phyloP scores from a whole-genome alignment of 331 rosid genomes.

The Prunus yedoensis region DNA sequence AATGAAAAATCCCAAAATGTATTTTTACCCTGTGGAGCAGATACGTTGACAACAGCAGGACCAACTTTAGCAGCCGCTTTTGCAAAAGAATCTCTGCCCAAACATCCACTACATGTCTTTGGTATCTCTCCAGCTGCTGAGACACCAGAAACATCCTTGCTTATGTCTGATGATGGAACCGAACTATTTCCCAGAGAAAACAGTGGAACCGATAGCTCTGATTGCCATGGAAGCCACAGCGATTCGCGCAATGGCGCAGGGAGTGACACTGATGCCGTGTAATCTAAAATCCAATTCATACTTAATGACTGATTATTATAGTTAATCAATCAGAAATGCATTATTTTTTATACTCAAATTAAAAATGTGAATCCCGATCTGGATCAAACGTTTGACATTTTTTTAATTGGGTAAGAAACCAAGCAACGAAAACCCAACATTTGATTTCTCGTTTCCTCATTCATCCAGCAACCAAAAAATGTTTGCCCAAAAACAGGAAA shows the following conservation, averaged over 20 bases:
- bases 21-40: constrained; percentile 55
- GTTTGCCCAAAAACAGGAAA: background rate
- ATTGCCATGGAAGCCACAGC: constrained; percentile 25
- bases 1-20: background rate
- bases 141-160: constrained; percentile 37
- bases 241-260: constrained; percentile 38
- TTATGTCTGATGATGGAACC: constrained; percentile 33
- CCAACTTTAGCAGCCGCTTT: constrained; percentile 81
- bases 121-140: constrained; percentile 36
- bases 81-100: constrained; percentile 78
- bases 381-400: background rate
- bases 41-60: constrained; percentile 83
- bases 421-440: background rate
- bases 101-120: constrained; percentile 46
- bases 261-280: constrained; percentile 27
- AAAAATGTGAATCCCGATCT: background rate
- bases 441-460: background rate
- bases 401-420: background rate
- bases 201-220: constrained; percentile 26
- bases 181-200: constrained; percentile 45
- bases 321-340: background rate
- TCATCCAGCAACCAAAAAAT: background rate
- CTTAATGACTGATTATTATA: background rate
- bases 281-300: constrained; percentile 36
- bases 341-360: background rate